Conservation (phyloP, 208 protist species). For the Leishmania amazonensis region DNA sequence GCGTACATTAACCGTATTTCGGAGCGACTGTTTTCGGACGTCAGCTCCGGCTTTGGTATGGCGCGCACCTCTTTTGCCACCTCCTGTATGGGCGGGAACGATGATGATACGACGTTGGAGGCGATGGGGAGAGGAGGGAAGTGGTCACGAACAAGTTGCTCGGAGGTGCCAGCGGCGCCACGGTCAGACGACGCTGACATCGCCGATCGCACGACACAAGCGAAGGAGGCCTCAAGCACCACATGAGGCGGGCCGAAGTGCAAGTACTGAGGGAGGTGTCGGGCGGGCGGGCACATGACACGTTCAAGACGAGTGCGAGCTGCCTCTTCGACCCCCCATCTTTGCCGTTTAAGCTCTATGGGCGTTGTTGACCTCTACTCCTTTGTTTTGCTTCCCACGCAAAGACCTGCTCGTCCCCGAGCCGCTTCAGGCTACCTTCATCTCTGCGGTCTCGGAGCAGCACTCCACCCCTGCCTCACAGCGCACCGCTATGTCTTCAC, state of each 20-base stretch:
- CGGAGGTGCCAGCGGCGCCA: not conserved
- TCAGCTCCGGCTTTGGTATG: conserved; percentile 16
- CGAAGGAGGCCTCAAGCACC: not conserved
- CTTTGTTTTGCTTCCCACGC: no score
- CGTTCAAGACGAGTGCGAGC: not conserved
- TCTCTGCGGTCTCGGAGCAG: not conserved
- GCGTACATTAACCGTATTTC: conserved; percentile 63
- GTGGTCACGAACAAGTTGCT: not conserved
- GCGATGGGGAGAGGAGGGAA: not conserved
- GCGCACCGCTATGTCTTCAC: not conserved
- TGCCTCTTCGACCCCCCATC: not conserved
- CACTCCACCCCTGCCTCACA: not conserved
- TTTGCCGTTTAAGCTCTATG: not conserved
- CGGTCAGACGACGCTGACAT: not conserved
- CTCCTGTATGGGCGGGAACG: not conserved
- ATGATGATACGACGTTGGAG: not conserved
- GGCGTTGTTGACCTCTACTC: not conserved
- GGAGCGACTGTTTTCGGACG: conserved; percentile 46
- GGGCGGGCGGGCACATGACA: not conserved
- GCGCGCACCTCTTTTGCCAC: conserved; percentile 4
- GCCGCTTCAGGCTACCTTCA: not conserved
- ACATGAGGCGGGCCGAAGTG: not conserved
- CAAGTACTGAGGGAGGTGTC: not conserved
- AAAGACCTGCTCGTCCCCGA: not conserved
- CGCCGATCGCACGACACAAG: not conserved